Evolutionary conservation across 441 rosid genomes (phyloP).

Genomic region (Capsella rubella): DNA sequence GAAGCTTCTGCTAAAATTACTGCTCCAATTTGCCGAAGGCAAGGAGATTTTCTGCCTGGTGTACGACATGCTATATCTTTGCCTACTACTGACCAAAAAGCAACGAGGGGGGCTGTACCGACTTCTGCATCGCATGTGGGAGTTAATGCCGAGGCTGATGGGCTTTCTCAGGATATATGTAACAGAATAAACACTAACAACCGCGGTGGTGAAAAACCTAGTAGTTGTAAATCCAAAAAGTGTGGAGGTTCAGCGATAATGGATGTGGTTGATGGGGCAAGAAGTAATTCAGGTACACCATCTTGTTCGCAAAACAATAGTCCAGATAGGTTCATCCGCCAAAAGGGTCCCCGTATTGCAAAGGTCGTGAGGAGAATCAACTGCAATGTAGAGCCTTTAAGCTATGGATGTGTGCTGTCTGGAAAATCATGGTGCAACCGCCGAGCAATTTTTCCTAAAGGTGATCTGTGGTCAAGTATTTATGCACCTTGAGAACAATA

Average conservation of each 20-base stretch:
- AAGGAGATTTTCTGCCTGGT: conserved; percentile 46
- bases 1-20: conserved; percentile 47
- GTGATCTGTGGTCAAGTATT: conserved; percentile 45
- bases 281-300: conserved; percentile 56
- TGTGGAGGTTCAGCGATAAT: conserved; percentile 50
- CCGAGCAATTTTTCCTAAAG: conserved; percentile 93
- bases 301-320: conserved; percentile 75
- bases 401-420: conserved; percentile 77
- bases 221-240: conserved; percentile 53
- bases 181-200: conserved; percentile 41
- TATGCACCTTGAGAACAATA: conserved; percentile 22
- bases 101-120: conserved; percentile 42
- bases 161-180: conserved; percentile 46
- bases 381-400: conserved; percentile 91
- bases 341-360: conserved; percentile 99
- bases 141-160: conserved; percentile 47
- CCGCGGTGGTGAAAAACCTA: conserved; percentile 45
- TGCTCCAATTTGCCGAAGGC: conserved; percentile 41
- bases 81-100: conserved; percentile 52
- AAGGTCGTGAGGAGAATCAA: conserved; percentile 98
- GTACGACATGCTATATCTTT: conserved; percentile 41
- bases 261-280: conserved; percentile 51
- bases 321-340: conserved; percentile 75
- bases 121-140: conserved; percentile 45
- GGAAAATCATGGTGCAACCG: conserved; percentile 92